Evolutionary conservation across 2,329 filamentous ascomycete species (phyloP).

Genomic region (Calonectria pseudoturangicola): DNA sequence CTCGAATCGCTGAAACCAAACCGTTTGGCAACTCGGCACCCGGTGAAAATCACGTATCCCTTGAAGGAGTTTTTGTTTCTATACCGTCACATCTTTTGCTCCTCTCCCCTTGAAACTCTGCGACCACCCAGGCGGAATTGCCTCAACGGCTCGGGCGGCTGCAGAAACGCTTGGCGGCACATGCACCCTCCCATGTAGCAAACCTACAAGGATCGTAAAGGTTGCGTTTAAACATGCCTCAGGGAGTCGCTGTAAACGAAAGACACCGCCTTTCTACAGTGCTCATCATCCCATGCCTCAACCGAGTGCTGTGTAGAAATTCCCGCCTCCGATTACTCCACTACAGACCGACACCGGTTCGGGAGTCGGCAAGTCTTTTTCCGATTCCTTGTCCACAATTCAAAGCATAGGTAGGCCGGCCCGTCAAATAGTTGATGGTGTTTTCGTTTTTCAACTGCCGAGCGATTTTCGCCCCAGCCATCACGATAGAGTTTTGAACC

Average conservation of each 20-base stretch:
- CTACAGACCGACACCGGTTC: conserved; percentile 35
- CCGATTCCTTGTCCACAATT: conserved; percentile 17
- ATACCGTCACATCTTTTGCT: conserved; percentile 1
- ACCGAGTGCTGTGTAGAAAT: conserved; percentile 5
- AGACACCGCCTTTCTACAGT: conserved; percentile 7
- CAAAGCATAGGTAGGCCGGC: conserved; percentile 1
- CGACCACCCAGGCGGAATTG: conserved; percentile 35
- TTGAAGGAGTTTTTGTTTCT: conserved; percentile 12
- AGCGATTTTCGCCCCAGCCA: not conserved
- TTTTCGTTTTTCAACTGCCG: not conserved
- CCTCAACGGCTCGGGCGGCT: conserved; percentile 41
- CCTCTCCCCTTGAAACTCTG: not conserved
- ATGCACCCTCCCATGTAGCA: conserved; percentile 28
- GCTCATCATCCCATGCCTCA: conserved; percentile 20
- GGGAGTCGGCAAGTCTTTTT: conserved; percentile 22
- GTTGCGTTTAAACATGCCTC: conserved; percentile 34
- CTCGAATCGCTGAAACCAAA: conserved; percentile 14
- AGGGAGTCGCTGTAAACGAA: conserved; percentile 25
- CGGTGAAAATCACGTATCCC: not conserved
- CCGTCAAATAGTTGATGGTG: not conserved
- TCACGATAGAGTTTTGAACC: conserved; percentile 22
- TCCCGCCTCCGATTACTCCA: conserved; percentile 28
- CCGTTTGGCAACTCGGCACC: conserved; percentile 2
- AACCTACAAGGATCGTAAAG: conserved; percentile 30
- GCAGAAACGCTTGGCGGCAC: conserved; percentile 25